Evolutionary conservation across 768 basidiomycete species (phyloP).

Genomic region (Kockovaella imperatae): DNA sequence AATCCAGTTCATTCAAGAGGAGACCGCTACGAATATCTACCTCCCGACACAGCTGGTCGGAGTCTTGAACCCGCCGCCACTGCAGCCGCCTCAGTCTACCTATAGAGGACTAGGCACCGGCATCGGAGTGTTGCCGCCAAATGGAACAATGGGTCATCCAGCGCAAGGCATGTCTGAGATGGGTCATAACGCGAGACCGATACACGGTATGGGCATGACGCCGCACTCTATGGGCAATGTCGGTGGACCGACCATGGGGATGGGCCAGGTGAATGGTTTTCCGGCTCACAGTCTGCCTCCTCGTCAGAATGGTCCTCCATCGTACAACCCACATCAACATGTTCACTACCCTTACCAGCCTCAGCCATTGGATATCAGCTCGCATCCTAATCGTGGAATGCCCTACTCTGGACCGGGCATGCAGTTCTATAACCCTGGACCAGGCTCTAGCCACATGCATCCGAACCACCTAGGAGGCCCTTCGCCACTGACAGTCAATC

Average conservation of each 20-base stretch:
- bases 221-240: slow-evolving; percentile 4
- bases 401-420: slow-evolving; percentile 26
- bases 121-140: slow-evolving; percentile 7
- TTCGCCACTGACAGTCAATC: slow-evolving; percentile 22
- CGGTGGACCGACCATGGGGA: slow-evolving; percentile 17
- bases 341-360: slow-evolving; percentile 35
- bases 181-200: slow-evolving; percentile 6
- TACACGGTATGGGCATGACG: not conserved
- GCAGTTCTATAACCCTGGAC: slow-evolving; percentile 10
- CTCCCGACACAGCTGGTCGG: slow-evolving; percentile 84
- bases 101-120: slow-evolving; percentile 13
- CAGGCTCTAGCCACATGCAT: no score
- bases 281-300: not conserved
- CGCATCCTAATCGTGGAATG: slow-evolving; percentile 21
- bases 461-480: slow-evolving; percentile 12
- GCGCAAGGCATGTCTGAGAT: slow-evolving; percentile 10
- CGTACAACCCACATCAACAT: slow-evolving; percentile 37
- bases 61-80: slow-evolving; percentile 56
- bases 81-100: no score
- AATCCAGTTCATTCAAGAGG: slow-evolving; percentile 88
- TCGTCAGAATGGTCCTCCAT: slow-evolving; percentile 6
- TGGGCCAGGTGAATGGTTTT: slow-evolving; percentile 6
- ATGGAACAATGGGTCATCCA: no score
- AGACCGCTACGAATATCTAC: slow-evolving; percentile 95
- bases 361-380: slow-evolving; percentile 24